Base-by-base conservation (phyloP, 106 monocot genomes). In the Dendrobium officinale region DNA sequence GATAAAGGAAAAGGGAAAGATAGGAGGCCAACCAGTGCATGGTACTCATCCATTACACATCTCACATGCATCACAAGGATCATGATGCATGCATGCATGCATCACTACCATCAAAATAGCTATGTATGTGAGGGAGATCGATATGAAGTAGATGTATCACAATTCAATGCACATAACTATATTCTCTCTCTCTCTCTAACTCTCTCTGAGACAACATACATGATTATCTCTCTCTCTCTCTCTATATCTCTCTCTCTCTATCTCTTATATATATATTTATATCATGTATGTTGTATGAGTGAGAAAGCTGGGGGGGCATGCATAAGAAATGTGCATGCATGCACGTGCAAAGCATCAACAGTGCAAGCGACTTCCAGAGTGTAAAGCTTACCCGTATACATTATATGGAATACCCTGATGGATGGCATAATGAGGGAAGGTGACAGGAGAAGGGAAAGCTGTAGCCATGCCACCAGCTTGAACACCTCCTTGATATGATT, bases 381-480 rank as follows among this genome's bases (percentile, higher is more conserved):
- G 42, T 33, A 78, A 55, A 56, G 59, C 90, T 86, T 88, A 92
- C 98, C 95, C 98, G 85, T 95, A 98, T 44, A 95, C 86, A 87
- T 91, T 88, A 76, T 93, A 96, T 59, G 96, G 96, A 67, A 93
- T 48, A 49, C 93, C 93, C 82, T 94, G 98, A 48, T 94, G 95
- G 81, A 98, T 88, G 82, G 91, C 87, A 91, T 94, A 95, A 86
- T 94, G 92, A 84, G 92, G 94, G 87, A 93, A 87, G 79, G 88
- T 85, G 79, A 87, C 67, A 74, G 91, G 79, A 85, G 96, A 83
- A 78, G 89, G 81, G 86, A 88, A 88, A 80, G 89, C 83, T 79
- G 90, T 72, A 80, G 86, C 87, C 83, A 79, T 22, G 27, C 91
- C 94, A 87, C 86, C 90, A 37, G 37, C 15, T 79, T 87, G 90